Percentiles rank a stretch among this genome's conserved stretches.
phyloP scores from a whole-genome alignment of 331 rosid genomes.

The Dryas integrifolia region DNA sequence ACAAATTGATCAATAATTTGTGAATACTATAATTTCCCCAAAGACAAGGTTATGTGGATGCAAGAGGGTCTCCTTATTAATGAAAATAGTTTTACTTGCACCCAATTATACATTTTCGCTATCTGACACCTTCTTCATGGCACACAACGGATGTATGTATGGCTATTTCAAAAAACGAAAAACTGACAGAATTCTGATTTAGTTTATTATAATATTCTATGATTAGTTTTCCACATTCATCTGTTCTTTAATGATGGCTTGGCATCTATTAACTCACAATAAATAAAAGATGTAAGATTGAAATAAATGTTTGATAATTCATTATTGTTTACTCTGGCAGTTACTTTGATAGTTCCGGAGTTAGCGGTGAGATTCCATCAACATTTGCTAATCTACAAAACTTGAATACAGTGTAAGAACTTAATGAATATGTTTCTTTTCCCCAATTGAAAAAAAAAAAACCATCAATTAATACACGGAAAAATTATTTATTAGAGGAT shows the following conservation, averaged over 20 bases:
- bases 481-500: not conserved
- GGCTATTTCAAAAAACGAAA: too few relatives aligned
- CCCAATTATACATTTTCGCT: not conserved
- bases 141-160: too few relatives aligned
- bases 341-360: conserved; percentile 73
- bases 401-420: conserved; percentile 48
- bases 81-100: not conserved
- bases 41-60: not conserved
- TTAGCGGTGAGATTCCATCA: conserved; percentile 72
- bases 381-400: conserved; percentile 56
- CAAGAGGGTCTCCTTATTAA: not conserved
- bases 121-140: not conserved
- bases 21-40: not conserved
- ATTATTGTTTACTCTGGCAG: conserved; percentile 39
- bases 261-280: not conserved
- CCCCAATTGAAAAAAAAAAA: not conserved
- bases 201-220: not conserved
- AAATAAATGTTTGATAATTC: not conserved
- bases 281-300: not conserved
- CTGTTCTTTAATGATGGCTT: not conserved
- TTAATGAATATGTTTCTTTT: not conserved
- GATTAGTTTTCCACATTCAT: not conserved
- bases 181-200: not conserved
- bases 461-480: not conserved
- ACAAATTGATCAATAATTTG: too few relatives aligned